Conservation (phyloP, 2,329 filamentous ascomycete genomes). For the Pyricularia grisea region DNA sequence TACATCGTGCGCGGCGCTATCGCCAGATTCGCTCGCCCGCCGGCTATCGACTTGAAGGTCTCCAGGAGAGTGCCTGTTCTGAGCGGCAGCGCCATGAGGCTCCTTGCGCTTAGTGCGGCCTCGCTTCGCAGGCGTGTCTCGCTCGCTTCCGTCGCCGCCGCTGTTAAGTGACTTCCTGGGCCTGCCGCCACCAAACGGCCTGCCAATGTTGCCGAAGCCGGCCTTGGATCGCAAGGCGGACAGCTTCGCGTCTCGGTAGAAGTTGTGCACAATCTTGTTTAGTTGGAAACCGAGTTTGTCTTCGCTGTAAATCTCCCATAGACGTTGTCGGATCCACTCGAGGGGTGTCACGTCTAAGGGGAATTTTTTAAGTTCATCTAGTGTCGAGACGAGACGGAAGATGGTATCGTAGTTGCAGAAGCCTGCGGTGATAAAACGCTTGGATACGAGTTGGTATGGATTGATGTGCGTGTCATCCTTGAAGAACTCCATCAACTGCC, state of each 20-base stretch:
- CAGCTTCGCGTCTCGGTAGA: slow-evolving; percentile 47
- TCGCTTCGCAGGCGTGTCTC: background rate
- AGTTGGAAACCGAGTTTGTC: slow-evolving; percentile 40
- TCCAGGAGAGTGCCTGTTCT: background rate
- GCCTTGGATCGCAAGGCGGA: slow-evolving; percentile 37
- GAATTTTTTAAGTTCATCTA: slow-evolving; percentile 44
- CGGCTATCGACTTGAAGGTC: background rate
- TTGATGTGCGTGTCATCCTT: slow-evolving; percentile 34
- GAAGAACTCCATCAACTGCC: slow-evolving; percentile 40
- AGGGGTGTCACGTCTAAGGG: slow-evolving; percentile 41
- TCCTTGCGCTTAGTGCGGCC: slow-evolving; percentile 15
- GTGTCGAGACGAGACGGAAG: slow-evolving; percentile 43
- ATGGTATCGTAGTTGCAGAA: slow-evolving; percentile 46
- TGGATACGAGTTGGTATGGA: slow-evolving; percentile 46
- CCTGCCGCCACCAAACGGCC: slow-evolving; percentile 31
- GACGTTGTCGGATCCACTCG: slow-evolving; percentile 47
- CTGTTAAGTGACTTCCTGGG: slow-evolving; percentile 8
- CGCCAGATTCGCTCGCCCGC: background rate
- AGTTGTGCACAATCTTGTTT: slow-evolving; percentile 38
- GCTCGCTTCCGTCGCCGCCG: background rate
- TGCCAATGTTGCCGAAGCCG: slow-evolving; percentile 48
- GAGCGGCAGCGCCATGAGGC: slow-evolving; percentile 5
- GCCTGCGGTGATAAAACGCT: slow-evolving; percentile 35
- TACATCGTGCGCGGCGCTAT: background rate
- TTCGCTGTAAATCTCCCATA: slow-evolving; percentile 36